These are phyloP conservation scores for Sistotremastrum niveocremeum DNA, from an alignment of 768 basidiomycete genomes.

Conservation along the genomic window DNA sequence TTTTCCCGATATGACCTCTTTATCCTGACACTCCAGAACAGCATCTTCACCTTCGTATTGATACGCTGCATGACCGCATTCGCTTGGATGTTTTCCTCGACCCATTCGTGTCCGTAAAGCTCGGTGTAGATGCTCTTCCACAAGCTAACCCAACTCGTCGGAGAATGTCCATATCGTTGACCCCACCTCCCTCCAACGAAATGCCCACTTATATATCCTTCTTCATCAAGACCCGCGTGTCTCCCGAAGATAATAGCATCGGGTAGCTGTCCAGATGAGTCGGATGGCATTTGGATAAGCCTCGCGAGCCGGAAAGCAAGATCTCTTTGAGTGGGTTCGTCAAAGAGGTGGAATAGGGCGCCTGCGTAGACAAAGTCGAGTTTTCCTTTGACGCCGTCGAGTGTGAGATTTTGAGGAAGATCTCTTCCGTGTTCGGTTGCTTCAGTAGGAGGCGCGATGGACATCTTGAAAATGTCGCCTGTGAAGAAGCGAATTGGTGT, in stretches of 20 bases:
- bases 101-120: constrained; percentile 12
- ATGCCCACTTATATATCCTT: constrained; percentile 16
- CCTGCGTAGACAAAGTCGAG: neutral
- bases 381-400: neutral
- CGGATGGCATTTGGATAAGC: constrained; percentile 11
- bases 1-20: no score
- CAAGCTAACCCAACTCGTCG: constrained; percentile 15
- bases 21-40: no score
- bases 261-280: no score
- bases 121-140: constrained; percentile 17
- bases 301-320: constrained; percentile 16
- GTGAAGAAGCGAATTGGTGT: constrained; percentile 18
- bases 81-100: constrained; percentile 7
- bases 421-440: neutral
- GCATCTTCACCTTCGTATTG: no score
- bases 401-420: neutral
- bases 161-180: constrained; percentile 17
- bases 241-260: constrained; percentile 20
- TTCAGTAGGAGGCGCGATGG: neutral
- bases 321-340: constrained; percentile 18
- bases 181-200: constrained; percentile 1
- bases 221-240: constrained; percentile 15
- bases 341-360: constrained; percentile 23
- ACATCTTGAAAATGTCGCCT: constrained; percentile 17
- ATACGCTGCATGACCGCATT: constrained; percentile 3